Base-by-base conservation (phyloP, 139 green algal species). In the Ulvella scutata region DNA sequence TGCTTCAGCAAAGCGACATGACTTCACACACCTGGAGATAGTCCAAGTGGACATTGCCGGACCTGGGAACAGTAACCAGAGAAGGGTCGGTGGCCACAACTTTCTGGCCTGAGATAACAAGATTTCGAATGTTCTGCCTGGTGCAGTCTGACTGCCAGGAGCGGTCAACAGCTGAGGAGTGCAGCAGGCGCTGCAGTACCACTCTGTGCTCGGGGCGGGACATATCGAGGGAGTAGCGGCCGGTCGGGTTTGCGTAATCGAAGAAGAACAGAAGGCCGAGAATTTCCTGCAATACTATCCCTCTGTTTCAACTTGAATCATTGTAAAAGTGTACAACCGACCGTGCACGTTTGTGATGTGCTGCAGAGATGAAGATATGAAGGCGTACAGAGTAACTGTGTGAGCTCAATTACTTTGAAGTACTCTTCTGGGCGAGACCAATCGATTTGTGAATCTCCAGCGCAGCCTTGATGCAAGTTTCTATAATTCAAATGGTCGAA, bases 231-330 rank as follows among this genome's bases (percentile, higher is more conserved):
- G 31, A 26, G 51, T 67, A 67, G n/a, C 51, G 10, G 51, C 51
- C 51, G 51, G 51, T 67, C n/a, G 51, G 51, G 51, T 67, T 67
- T 6, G 9, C 51, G 51, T n/a, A 6, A 26, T 67, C 51, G 51
- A 67, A 67, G 51, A 67, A 67, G 51, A 26, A n/a, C n/a, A 67
- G 51, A 26, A 67, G 51, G 51, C 51, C 51, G 51, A 67, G 51
- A n/a, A n/a, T n/a, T n/a, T n/a, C n/a, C n/a, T n/a, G n/a, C n/a
- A n/a, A n/a, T n/a, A n/a, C n/a, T n/a, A n/a, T n/a, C n/a, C n/a
- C n/a, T n/a, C n/a, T n/a, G n/a, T n/a, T n/a, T n/a, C n/a, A n/a
- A n/a, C n/a, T n/a, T n/a, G n/a, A n/a, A n/a, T n/a, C n/a, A n/a
- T n/a, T n/a, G n/a, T n/a, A n/a, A n/a, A n/a, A n/a, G n/a, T n/a